Percentiles rank a stretch among this genome's conserved stretches.
phyloP scores from a whole-genome alignment of 306 rosid species.

The Cicer arietinum region DNA sequence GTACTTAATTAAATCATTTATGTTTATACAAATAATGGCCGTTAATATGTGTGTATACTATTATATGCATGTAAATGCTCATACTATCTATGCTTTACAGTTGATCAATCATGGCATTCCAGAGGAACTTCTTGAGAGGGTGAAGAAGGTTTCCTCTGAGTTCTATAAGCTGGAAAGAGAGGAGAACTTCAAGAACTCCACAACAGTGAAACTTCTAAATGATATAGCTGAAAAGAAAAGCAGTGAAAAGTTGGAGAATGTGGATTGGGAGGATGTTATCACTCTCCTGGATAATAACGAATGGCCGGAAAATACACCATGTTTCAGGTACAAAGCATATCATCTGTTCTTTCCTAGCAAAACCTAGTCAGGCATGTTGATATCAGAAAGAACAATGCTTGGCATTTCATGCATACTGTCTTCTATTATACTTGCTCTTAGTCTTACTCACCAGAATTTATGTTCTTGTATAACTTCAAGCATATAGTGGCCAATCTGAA shows the following conservation, averaged over 20 bases:
- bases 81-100: constrained; percentile 50
- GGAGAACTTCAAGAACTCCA: constrained; percentile 71
- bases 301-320: constrained; percentile 79
- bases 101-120: constrained; percentile 94
- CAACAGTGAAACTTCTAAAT: constrained; percentile 55
- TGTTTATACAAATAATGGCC: not conserved
- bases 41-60: not conserved
- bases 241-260: constrained; percentile 59
- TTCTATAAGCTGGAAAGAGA: constrained; percentile 82
- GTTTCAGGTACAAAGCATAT: constrained; percentile 69
- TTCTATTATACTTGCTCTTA: not conserved
- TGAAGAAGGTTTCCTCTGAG: constrained; percentile 74
- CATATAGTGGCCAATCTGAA: not conserved
- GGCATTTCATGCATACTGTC: constrained; percentile 29
- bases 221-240: constrained; percentile 61
- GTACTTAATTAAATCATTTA: constrained; percentile 47
- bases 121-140: constrained; percentile 88
- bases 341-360: constrained; percentile 9
- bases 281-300: constrained; percentile 72
- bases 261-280: constrained; percentile 96
- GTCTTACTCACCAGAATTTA: not conserved
- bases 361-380: constrained; percentile 26
- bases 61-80: constrained; percentile 24
- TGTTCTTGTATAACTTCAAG: not conserved
- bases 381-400: constrained; percentile 17